Base-by-base conservation (phyloP, 2,329 filamentous ascomycete species). In the Calonectria leucothoes region DNA sequence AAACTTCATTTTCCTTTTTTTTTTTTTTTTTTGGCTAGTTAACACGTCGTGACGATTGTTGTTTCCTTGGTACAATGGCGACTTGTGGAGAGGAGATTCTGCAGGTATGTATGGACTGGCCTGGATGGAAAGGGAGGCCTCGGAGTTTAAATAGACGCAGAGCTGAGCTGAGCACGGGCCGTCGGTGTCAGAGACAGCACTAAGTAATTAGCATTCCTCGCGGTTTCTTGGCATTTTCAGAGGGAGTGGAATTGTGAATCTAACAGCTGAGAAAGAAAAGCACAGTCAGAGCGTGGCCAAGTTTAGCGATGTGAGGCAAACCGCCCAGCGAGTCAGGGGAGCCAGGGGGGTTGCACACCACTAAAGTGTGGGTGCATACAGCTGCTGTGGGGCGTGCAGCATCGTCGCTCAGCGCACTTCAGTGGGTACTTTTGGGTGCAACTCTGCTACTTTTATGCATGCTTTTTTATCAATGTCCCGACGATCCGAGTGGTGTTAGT, bases 371-470 rank as follows among this genome's bases (percentile, higher is more conserved):
- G 23, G 35, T 27, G 29, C 31, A 23, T 23, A 35, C 51, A 52
- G 27, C 8, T 29, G 25, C n/a, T n/a, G n/a, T n/a, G n/a, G 27
- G 35, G 25, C 48, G 23, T 15, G 23, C 15, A 20, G 17, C 12
- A 4, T 20, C 6, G 23, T 29, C 17, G 12, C 51, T n/a, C 51
- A n/a, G n/a, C n/a, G n/a, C n/a, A n/a, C n/a, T n/a, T n/a, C n/a
- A n/a, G n/a, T n/a, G 35, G 55, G 55, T 33, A 61, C 55, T 61
- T 61, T 61, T 39, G 55, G 35, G 55, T 37, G 33, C 37, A 61
- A 25, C 55, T 23, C 35, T 61, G 55, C 55, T 61, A 61, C 27
- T 61, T 59, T 61, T 61, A 61, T 61, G 55, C 55, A 61, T 39
- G 55, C 55, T 61, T 61, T n/a, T n/a, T 35, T 17, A 61, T 39